phyloP scores from a whole-genome alignment of 1,284 basidiomycete species.

The Rhizoctonia solani region DNA sequence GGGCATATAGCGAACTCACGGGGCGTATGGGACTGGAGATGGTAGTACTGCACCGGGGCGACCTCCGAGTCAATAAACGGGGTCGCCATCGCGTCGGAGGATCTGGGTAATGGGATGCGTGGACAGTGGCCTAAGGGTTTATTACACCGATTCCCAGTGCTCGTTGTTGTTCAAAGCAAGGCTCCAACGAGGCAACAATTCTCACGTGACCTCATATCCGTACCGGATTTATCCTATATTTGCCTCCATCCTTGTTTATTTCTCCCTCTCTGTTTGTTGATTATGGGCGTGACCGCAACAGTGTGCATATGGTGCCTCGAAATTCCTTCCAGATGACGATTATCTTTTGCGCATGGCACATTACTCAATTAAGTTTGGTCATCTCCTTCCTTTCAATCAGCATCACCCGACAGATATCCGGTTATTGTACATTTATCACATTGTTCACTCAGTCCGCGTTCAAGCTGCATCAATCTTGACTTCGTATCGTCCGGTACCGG shows the following conservation, averaged over 20 bases:
- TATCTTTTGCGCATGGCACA: too few relatives aligned
- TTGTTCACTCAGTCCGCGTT: background rate
- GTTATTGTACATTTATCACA: too few relatives aligned
- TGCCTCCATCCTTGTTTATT: too few relatives aligned
- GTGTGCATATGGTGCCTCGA: too few relatives aligned
- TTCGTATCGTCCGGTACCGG: conserved; percentile 15
- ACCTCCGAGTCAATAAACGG: conserved; percentile 32
- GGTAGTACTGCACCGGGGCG: conserved; percentile 23
- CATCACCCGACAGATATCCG: too few relatives aligned
- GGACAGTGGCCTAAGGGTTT: conserved; percentile 26
- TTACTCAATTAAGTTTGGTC: too few relatives aligned
- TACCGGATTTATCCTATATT: too few relatives aligned
- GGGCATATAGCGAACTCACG: background rate
- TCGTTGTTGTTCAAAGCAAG: conserved; percentile 19
- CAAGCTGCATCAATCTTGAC: conserved; percentile 6
- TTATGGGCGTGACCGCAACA: too few relatives aligned
- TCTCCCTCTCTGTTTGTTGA: too few relatives aligned
- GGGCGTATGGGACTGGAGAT: conserved; percentile 28
- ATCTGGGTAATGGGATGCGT: background rate
- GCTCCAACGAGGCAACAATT: conserved; percentile 19
- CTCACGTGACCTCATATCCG: conserved; percentile 24
- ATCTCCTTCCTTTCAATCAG: too few relatives aligned
- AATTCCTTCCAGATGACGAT: too few relatives aligned
- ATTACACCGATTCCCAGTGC: background rate
- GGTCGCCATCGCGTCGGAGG: conserved; percentile 26